Base-by-base conservation (phyloP, 495 filamentous ascomycete genomes). In the Neurospora sp. region DNA sequence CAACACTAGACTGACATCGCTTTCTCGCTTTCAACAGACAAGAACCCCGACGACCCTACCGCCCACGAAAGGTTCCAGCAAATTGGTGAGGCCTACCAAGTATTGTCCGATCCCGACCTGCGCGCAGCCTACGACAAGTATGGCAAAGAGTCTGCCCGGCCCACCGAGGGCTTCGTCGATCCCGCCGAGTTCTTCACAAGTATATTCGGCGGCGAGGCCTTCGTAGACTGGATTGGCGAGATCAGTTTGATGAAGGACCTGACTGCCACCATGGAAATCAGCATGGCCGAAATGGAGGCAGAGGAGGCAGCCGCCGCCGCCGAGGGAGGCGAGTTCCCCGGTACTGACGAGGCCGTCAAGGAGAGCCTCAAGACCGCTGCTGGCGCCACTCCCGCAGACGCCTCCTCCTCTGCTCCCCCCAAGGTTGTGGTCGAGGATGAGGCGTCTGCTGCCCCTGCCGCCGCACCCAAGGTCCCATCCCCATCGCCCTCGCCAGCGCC, bases 131-230 rank as follows among this genome's bases (percentile, higher is more conserved):
- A 99, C 84, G 96, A 99, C 82, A 96, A 97, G 79, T 93, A 89
- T 85, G 96, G 96, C 81, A 99, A 98, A 83, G 95, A 98, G 73
- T 88, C 90, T 70, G 93, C 95, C 1, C 89, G 94, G 54, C 96
- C 96, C 0, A 88, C 88, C 76, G 91, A 92, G 77, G 96, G 96
- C 74, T 99, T 99, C 82, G 92, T 93, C 85, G 96, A 99, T 77
- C 96, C 96, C 0, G 89, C 94, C 59, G 96, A 99, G 84, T 99
- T 99, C 89, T 98, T 99, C 82, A 90, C 93, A 76, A 97, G 94
- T 87, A 98, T 99, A 73, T 99, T 99, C 78, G 96, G 96, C 75
- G 96, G 96, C 42, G 95, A 97, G 73, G 96, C 96, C 5, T 99
- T 99, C 78, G 87, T 91, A 34, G 95, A 96, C 81, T 89, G 94